Base-by-base conservation (phyloP, 1,139 yeast genomes). In the Suhomyces panamericanus region DNA sequence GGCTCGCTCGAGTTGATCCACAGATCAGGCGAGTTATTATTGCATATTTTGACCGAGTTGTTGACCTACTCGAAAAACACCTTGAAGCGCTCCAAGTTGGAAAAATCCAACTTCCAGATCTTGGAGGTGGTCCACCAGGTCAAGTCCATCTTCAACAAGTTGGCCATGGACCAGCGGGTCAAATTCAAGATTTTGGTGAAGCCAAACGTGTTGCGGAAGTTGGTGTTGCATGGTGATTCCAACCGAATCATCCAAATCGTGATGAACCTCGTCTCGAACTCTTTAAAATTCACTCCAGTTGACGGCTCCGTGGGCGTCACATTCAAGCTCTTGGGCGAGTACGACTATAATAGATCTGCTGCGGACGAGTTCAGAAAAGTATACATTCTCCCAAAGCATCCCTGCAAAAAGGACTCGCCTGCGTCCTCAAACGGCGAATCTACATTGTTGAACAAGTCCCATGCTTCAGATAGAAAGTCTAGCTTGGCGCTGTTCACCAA, bases 11-110 rank as follows among this genome's bases (percentile, higher is more conserved):
- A 84, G 53, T 75, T 90, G 46, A 90, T 91, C 49, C 87, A 87
- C 59, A 77, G 95, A 57, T 85, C 95, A 11, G 97, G 98, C 30
- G 96, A 90, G 61, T 69, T 91, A 39, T 70, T 93, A 47, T 68
- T 90, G 52, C 96, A 90, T 66, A 86, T 93, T 49, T 76, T 93
- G 53, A 90, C 96, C 16, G 97, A 91, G 60, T 70, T 93, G 45
- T 70, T 93, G 53, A 90, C 97, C 0, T 91, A 89, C 60, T 86
- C 96, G 11, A 88, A 90, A 55, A 89, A 89, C 59, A 91, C 95
- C n/a, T 72, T 91, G 47, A 88, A 90, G 53, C 76, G 91, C 53
- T 83, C 95, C n/a, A 85, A 85, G 54, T 69, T 90, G 42, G 96
- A 89, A 56, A 85, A 85, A 57, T 80, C 87, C 40, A 83, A 87